These are phyloP conservation scores for Penicillium daleae DNA, from an alignment of 495 filamentous ascomycete species.

Conservation along the genomic window DNA sequence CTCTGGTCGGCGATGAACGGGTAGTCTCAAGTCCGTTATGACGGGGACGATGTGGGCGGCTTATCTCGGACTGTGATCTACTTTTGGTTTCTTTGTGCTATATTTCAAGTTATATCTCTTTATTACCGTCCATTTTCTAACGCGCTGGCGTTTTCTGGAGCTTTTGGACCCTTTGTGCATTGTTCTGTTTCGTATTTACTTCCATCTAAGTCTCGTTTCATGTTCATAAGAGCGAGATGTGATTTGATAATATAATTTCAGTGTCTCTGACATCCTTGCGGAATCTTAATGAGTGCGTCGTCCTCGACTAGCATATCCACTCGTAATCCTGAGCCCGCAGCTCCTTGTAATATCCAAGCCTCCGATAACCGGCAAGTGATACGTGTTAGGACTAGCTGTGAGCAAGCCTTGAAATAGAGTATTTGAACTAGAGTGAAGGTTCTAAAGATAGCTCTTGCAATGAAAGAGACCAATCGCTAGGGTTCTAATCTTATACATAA, in stretches of 20 bases:
- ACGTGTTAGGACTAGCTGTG: too few species aligned
- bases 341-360: too few species aligned
- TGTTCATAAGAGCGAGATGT: slow-evolving; percentile 7
- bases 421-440: too few species aligned
- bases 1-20: slow-evolving; percentile 8
- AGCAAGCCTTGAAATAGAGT: too few species aligned
- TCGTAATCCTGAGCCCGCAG: too few species aligned
- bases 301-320: too few species aligned
- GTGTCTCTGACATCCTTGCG: slow-evolving; percentile 40
- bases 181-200: background rate
- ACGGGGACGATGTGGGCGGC: slow-evolving; percentile 8
- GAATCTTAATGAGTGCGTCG: too few species aligned
- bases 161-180: slow-evolving; percentile 3
- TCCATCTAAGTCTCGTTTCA: background rate
- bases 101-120: background rate
- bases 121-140: slow-evolving; percentile 1
- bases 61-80: background rate
- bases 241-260: slow-evolving; percentile 32
- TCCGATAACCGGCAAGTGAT: too few species aligned
- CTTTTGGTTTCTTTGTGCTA: slow-evolving; percentile 7
- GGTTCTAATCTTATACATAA: too few species aligned
- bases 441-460: too few species aligned
- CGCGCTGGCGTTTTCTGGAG: slow-evolving; percentile 9
- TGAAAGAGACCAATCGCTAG: too few species aligned
- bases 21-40: slow-evolving; percentile 7